Conservation (phyloP, 1,284 basidiomycete species). For the Phellopilus nigrolimitatus region DNA sequence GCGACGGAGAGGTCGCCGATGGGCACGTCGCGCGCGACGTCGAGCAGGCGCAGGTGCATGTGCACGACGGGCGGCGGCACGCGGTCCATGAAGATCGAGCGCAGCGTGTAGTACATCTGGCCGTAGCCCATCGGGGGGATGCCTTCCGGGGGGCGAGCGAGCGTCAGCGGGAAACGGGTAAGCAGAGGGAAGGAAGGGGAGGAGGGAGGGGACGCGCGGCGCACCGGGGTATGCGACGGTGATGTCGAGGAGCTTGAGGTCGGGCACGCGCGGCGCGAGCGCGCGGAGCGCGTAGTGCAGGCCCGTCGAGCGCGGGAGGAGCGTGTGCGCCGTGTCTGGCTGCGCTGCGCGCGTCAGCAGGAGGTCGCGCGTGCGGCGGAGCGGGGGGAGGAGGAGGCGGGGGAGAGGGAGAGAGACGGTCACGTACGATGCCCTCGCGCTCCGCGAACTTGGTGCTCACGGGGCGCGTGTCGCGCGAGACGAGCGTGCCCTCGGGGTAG, state of each 20-base stretch:
- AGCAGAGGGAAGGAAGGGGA: neutral
- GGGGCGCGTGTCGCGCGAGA: constrained; percentile 77
- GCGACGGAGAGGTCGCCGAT: constrained; percentile 50
- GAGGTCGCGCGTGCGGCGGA: too few species aligned
- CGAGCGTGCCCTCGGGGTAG: constrained; percentile 92
- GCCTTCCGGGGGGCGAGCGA: constrained; percentile 40
- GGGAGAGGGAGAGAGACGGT: too few species aligned
- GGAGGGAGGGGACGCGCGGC: constrained; percentile 18
- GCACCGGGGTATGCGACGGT: constrained; percentile 87
- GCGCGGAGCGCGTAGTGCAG: constrained; percentile 82
- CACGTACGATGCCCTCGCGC: constrained; percentile 73
- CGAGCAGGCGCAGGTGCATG: constrained; percentile 78
- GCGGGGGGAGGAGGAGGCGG: too few species aligned
- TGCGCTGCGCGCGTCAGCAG: too few species aligned
- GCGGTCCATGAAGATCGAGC: constrained; percentile 82
- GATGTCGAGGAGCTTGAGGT: constrained; percentile 80
- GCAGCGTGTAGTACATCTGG: constrained; percentile 82
- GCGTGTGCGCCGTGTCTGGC: constrained; percentile 73
- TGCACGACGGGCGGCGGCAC: constrained; percentile 84
- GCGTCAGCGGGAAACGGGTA: neutral
- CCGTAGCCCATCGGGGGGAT: constrained; percentile 69
- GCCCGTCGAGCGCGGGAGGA: constrained; percentile 90
- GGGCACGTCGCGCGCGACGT: constrained; percentile 60
- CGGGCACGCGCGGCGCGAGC: constrained; percentile 71
- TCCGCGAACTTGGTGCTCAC: constrained; percentile 82